These are phyloP conservation scores for Starmerella kuoi DNA, from an alignment of 805 yeast species.

Conservation along the genomic window DNA sequence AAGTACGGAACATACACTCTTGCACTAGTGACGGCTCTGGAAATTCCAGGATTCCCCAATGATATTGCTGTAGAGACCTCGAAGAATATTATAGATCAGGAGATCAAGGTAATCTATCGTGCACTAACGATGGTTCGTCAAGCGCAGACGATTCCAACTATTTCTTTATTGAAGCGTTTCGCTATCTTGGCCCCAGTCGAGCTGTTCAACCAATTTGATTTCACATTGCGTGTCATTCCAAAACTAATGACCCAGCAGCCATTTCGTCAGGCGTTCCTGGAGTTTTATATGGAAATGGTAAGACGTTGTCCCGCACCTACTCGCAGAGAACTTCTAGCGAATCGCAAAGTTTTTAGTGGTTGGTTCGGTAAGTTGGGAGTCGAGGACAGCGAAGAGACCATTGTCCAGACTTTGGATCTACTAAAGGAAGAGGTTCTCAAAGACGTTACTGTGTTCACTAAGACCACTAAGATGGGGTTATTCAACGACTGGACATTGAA, in stretches of 20 bases:
- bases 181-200: constrained; percentile 38
- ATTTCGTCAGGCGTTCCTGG: constrained; percentile 50
- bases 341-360: constrained; percentile 44
- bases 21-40: constrained; percentile 15
- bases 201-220: constrained; percentile 55
- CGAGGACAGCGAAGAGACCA: constrained; percentile 41
- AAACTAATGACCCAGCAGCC: constrained; percentile 43
- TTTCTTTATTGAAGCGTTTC: constrained; percentile 45
- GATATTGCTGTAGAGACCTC: constrained; percentile 29
- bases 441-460: constrained; percentile 46
- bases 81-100: constrained; percentile 41
- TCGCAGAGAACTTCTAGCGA: constrained; percentile 52
- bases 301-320: constrained; percentile 39
- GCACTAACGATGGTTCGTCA: constrained; percentile 49
- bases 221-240: constrained; percentile 48
- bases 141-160: constrained; percentile 45
- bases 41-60: constrained; percentile 1
- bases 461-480: constrained; percentile 58
- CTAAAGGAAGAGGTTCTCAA: constrained; percentile 41
- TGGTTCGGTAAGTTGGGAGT: constrained; percentile 51
- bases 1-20: constrained; percentile 18
- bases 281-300: constrained; percentile 48
- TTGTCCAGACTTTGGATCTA: constrained; percentile 35
- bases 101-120: constrained; percentile 55
- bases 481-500: constrained; percentile 65